Percentiles rank a stretch among this genome's conserved stretches.
Evolutionary conservation across 371 early-diverging fungal genomes (phyloP).

Genomic region (Astathelohania contejeani): DNA sequence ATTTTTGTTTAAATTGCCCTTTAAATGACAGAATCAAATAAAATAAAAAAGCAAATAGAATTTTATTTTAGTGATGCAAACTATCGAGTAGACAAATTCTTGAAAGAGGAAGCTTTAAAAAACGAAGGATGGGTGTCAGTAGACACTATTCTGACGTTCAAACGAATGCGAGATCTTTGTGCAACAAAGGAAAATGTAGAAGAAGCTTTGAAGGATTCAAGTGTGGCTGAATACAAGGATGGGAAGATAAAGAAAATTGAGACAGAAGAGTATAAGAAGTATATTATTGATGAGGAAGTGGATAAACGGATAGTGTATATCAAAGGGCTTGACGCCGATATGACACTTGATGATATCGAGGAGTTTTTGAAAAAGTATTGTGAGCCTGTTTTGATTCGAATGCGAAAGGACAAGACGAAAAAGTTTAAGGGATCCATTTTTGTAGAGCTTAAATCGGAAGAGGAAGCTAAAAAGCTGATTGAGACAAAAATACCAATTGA

Average conservation of each 20-base stretch:
- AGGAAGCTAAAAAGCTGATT: constrained; percentile 30
- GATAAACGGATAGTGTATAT: constrained; percentile 24
- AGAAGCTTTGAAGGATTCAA: constrained; percentile 27
- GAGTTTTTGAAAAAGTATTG: constrained; percentile 14
- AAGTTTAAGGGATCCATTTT: constrained; percentile 45
- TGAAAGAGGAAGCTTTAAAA: constrained; percentile 26
- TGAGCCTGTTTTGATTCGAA: constrained; percentile 27
- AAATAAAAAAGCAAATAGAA: constrained; percentile 47
- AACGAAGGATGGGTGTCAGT: constrained; percentile 40
- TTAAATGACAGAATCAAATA: constrained; percentile 12
- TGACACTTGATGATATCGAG: constrained; percentile 41
- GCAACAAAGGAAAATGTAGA: constrained; percentile 33
- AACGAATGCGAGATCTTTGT: constrained; percentile 30
- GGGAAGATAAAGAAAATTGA: constrained; percentile 33
- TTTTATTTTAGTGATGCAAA: constrained; percentile 53
- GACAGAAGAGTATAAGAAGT: constrained; percentile 35
- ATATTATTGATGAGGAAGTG: constrained; percentile 25
- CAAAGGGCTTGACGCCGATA: constrained; percentile 28
- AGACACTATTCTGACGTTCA: constrained; percentile 38
- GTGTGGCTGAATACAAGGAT: constrained; percentile 28
- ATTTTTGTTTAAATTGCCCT: background rate
- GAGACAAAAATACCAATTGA: constrained; percentile 14
- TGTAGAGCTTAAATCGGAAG: constrained; percentile 37
- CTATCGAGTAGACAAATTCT: constrained; percentile 45
- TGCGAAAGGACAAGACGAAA: constrained; percentile 40